Evolutionary conservation across 768 basidiomycete species (phyloP), one percentile per base, ranked within the genome.

Genomic region (Mycena crocata): DNA sequence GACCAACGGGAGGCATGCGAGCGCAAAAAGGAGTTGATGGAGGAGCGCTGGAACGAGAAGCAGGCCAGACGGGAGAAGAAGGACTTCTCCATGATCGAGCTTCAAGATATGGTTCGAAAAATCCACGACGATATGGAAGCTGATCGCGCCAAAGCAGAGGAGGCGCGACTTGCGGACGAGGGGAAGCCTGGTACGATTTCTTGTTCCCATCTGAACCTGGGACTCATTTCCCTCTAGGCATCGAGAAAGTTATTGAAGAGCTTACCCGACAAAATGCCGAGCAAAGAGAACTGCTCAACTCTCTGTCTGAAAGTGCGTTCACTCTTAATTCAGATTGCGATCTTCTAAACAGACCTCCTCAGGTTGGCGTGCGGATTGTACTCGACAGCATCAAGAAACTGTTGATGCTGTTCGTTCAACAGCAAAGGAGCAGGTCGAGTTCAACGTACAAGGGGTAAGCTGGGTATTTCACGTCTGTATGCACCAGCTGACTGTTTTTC

Each of bases 371-470:
- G 83, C 84, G 17, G 93, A 94, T 52, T 89, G 83, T 64, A 80
- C 77, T 26, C 84, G 83, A 67, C 90, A 90, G 64, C 91, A 93
- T 63, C 80, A 85, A 64, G 91, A 92, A 50, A 89, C 89, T 2
- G 79, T 95, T 42, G 83, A 83, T 3, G 88, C 88, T 45, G 90
- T 95, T 45, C 84, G 85, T 62, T 83, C 87, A 32, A 93, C 91
- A 30, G 93, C 93, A 0, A 81, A 87, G 64, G 88, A 91, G 72
- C 92, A 91, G 76, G 88, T 95, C 19, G 89, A 90, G 17, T 95
- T 91, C 83, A 95, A 95, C 69, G 90, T 95, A 15, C 90, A 93
- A 83, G 87, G 87, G 30, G 93, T 94, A 80, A n/a, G 55, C 46
- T 35, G 3, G 4, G 17, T 52, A 35, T 2, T 39, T 55, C 9